Evolutionary conservation across 192 early-diverging fungal genomes (phyloP), one percentile per base, ranked within the genome.

Genomic region (Entomortierella parvispora): DNA sequence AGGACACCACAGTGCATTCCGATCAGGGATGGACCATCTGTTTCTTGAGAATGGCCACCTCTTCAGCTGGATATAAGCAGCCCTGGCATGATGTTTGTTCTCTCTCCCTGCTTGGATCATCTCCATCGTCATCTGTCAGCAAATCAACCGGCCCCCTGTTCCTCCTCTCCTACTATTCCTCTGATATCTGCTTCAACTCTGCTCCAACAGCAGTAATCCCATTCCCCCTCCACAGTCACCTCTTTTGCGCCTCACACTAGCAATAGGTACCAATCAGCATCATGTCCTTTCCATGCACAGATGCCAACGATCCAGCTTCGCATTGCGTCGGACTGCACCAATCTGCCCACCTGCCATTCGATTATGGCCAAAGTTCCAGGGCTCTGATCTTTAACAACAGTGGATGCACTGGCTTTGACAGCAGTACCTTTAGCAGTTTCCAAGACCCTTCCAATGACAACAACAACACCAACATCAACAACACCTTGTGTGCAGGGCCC

Each of bases 251-350:
- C n/a, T n/a, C 18, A 20, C 18, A 6, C 47, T 5, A 6, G 4
- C 47, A 20, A 20, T 5, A 6, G 8, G 47, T 4, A 49, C 47
- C 47, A 14, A 6, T 49, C 47, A 22, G 4, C 22, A 49, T n/a
- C n/a, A 22, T 49, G 18, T 49, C 22, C 22, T 49, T 49, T 18
- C 4, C 22, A n/a, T n/a, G n/a, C 40, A 54, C 29, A 18, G 63
- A 65, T 40, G 31, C 49, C 51, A 69, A 69, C 23, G 58, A 69
- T 18, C 58, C 68, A 2, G 68, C 68, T 22, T 51, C 68, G 2
- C 68, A 69, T 17, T 69, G 68, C 32, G 18, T 69, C 15, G 58
- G 68, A 10, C 23, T 69, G 18, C 52, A n/a, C 47, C 68, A 69
- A 23, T 58, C 68, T 12, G 42, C 34, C 29, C 20, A 33, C 7